Evolutionary conservation across 148 eudicot genomes (phyloP).

Genomic region (Fallopia convolvulus): DNA sequence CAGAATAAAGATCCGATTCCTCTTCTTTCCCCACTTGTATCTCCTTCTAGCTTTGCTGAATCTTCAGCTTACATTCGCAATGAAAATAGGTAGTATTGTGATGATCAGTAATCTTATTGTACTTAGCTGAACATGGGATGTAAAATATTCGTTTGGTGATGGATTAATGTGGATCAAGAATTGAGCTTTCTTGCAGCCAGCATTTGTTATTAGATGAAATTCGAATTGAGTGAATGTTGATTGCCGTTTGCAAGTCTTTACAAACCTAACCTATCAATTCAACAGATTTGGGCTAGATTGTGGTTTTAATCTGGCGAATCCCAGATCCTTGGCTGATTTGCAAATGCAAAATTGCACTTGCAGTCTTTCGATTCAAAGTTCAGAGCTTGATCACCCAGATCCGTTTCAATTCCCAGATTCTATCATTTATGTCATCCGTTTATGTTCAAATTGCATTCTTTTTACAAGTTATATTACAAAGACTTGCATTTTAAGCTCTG

Average conservation of each 20-base stretch:
- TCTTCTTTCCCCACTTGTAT: conserved; percentile 56
- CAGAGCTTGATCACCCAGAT: no score
- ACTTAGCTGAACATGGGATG: not conserved
- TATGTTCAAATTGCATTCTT: no score
- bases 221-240: not conserved
- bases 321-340: not conserved
- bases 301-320: no score
- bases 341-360: no score
- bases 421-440: no score
- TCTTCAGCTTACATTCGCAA: conserved; percentile 18
- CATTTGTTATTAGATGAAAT: not conserved
- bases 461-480: no score
- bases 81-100: not conserved
- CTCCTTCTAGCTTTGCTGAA: conserved; percentile 37
- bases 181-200: not conserved
- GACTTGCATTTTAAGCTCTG: no score
- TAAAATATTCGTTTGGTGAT: not conserved
- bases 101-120: not conserved
- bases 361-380: no score
- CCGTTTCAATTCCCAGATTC: no score
- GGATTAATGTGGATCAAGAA: not conserved
- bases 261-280: not conserved
- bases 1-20: conserved; percentile 54
- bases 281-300: not conserved
- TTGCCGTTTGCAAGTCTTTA: not conserved